Conservation (phyloP, 768 basidiomycete genomes). For the Favolaschia claudopus region DNA sequence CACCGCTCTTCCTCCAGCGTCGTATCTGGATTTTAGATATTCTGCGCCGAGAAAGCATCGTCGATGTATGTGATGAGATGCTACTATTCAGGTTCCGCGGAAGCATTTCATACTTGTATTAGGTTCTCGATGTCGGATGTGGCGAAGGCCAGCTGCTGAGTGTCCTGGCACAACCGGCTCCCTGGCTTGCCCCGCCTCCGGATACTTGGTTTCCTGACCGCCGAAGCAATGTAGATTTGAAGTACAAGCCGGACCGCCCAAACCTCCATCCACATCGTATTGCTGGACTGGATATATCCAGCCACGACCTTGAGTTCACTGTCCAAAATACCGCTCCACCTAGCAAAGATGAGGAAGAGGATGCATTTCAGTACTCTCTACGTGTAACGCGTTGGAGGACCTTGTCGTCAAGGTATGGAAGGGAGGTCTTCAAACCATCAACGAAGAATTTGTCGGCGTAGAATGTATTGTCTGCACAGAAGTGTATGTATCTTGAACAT, state of each 20-base stretch:
- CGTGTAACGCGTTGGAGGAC: slow-evolving; percentile 66
- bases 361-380: slow-evolving; percentile 33
- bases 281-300: slow-evolving; percentile 74
- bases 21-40: slow-evolving; percentile 75
- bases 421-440: slow-evolving; percentile 74
- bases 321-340: slow-evolving; percentile 55
- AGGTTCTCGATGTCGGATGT: slow-evolving; percentile 88
- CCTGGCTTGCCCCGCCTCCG: slow-evolving; percentile 63
- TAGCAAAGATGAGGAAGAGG: slow-evolving; percentile 31
- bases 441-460: slow-evolving; percentile 66
- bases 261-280: slow-evolving; percentile 66
- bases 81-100: slow-evolving; percentile 1
- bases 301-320: slow-evolving; percentile 62
- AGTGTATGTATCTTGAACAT: slow-evolving; percentile 72
- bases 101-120: slow-evolving; percentile 1
- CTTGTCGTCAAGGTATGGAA: slow-evolving; percentile 74
- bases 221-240: slow-evolving; percentile 19
- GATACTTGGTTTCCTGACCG: slow-evolving; percentile 39
- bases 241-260: slow-evolving; percentile 53
- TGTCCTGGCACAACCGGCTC: slow-evolving; percentile 76
- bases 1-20: slow-evolving; percentile 72
- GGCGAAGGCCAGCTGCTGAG: slow-evolving; percentile 80
- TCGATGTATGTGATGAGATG: slow-evolving; percentile 54
- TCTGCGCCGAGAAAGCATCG: slow-evolving; percentile 62
- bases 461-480: slow-evolving; percentile 83